phyloP scores from a whole-genome alignment of 179 eudicot genomes.

The Carnegiea gigantea region DNA sequence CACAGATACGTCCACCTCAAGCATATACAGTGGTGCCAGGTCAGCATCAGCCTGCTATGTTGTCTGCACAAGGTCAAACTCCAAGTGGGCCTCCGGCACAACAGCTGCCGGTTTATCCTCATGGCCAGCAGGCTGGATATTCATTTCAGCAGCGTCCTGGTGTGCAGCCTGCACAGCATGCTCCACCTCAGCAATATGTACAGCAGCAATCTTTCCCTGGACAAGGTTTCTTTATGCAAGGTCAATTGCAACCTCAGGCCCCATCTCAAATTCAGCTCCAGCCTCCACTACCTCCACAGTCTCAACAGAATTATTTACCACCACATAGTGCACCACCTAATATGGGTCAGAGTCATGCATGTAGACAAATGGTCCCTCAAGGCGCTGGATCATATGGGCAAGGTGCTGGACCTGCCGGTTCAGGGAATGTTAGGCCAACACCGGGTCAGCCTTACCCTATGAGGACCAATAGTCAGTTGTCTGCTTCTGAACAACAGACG shows the following conservation, averaged over 20 bases:
- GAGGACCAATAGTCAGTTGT: constrained; percentile 30
- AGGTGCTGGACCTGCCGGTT: constrained; percentile 44
- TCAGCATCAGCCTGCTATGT: constrained; percentile 49
- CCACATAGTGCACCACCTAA: constrained; percentile 45
- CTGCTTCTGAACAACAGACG: constrained; percentile 36
- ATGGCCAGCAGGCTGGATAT: constrained; percentile 54
- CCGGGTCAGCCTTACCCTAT: constrained; percentile 50
- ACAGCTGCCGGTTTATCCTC: constrained; percentile 46
- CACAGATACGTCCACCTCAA: constrained; percentile 59
- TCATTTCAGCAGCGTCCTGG: constrained; percentile 58
- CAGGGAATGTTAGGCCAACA: constrained; percentile 50
- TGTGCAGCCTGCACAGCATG: constrained; percentile 54
- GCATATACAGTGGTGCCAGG: constrained; percentile 43
- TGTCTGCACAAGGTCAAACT: constrained; percentile 54
- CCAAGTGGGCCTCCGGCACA: constrained; percentile 43
- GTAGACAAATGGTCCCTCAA: constrained; percentile 50
- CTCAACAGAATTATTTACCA: constrained; percentile 41
- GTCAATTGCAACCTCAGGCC: constrained; percentile 43
- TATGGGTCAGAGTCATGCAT: constrained; percentile 45
- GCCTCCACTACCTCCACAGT: constrained; percentile 34
- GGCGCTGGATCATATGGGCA: constrained; percentile 44
- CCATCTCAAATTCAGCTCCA: constrained; percentile 48
- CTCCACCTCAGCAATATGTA: constrained; percentile 47
- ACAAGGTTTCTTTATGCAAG: constrained; percentile 44
- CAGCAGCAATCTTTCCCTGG: constrained; percentile 58